Conservation (phyloP, 306 rosid species). For the Comarum palustre region DNA sequence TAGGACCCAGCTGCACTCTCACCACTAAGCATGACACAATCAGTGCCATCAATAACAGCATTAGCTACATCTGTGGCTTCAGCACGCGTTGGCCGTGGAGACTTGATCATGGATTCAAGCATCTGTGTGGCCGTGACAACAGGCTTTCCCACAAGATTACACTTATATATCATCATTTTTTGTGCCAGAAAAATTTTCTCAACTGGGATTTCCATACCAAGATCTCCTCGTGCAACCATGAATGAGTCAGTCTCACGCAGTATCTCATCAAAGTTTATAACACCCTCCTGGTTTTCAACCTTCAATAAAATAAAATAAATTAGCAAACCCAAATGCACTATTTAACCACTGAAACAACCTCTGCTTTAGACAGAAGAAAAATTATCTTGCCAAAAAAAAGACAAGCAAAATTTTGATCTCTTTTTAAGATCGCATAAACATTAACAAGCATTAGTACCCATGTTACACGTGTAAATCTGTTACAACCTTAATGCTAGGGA, state of each 20-base stretch:
- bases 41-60: constrained; percentile 94
- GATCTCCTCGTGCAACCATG: constrained; percentile 99
- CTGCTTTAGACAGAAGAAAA: background rate
- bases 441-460: background rate
- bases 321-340: constrained; percentile 21
- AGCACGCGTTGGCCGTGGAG: constrained; percentile 92
- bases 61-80: constrained; percentile 97
- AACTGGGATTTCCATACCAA: constrained; percentile 97
- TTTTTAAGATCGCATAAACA: background rate
- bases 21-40: constrained; percentile 97
- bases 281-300: constrained; percentile 99
- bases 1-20: constrained; percentile 97
- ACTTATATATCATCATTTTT: constrained; percentile 97
- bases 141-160: constrained; percentile 91
- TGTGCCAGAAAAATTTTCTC: constrained; percentile 94
- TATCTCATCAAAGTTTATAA: constrained; percentile 87
- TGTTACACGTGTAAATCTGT: background rate
- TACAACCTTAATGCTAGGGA: too few relatives aligned
- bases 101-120: constrained; percentile 98
- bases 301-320: constrained; percentile 23
- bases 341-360: constrained; percentile 7
- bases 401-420: background rate
- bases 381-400: background rate
- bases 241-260: constrained; percentile 94
- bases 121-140: constrained; percentile 97